Percentiles rank a stretch among this genome's conserved stretches.
Conservation (phyloP, 1,284 basidiomycete genomes). For the Exsudoporus floridanus region DNA sequence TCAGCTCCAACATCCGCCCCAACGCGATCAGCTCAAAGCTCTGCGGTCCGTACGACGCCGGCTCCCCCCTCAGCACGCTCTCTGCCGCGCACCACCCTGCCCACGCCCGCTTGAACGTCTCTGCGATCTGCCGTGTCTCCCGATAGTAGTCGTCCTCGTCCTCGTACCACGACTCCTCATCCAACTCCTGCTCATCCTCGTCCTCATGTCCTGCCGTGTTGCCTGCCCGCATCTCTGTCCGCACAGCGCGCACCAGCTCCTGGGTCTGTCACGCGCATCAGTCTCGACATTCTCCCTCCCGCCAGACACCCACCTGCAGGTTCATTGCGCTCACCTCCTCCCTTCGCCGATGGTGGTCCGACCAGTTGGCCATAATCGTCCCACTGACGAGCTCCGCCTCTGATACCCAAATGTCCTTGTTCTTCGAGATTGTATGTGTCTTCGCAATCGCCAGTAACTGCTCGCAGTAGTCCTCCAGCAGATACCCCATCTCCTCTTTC, state of each 20-base stretch:
- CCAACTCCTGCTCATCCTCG: constrained; percentile 22
- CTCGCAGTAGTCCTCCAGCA: constrained; percentile 37
- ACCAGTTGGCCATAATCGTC: constrained; percentile 44
- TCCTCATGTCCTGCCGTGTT: constrained; percentile 11
- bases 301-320: constrained; percentile 35
- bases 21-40: constrained; percentile 46
- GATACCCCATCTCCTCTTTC: constrained; percentile 37
- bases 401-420: constrained; percentile 34
- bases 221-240: constrained; percentile 32
- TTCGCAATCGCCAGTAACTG: constrained; percentile 38
- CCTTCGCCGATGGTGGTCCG: constrained; percentile 39
- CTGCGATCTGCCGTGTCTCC: constrained; percentile 26
- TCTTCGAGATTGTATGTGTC: constrained; percentile 37
- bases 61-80: constrained; percentile 24
- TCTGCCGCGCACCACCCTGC: constrained; percentile 41
- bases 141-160: constrained; percentile 30
- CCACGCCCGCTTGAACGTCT: constrained; percentile 38
- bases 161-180: constrained; percentile 19
- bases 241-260: constrained; percentile 37
- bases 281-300: background rate
- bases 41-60: constrained; percentile 37
- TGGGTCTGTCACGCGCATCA: constrained; percentile 31
- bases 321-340: constrained; percentile 44
- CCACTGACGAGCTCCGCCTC: constrained; percentile 47
- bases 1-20: constrained; percentile 38